Evolutionary conservation across 805 yeast species (phyloP), one percentile per base, ranked within the genome.

Genomic region (Barnettozyma siamensis): DNA sequence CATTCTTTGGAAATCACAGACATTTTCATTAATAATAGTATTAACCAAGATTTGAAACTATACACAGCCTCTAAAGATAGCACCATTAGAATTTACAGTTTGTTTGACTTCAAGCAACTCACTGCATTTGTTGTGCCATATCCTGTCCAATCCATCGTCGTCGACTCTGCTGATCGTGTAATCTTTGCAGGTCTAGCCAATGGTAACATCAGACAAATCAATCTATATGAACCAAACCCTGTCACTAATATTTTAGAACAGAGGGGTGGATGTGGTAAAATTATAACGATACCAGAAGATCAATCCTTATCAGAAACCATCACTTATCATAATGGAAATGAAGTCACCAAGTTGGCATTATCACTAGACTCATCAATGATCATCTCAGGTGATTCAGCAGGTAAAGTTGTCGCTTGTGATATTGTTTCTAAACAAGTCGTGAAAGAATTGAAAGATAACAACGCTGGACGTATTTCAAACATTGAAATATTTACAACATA

Each of bases 101-200:
- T 86, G 33, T 51, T 27, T 3, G 45, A 35, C 16, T 48, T 44
- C 31, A 65, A 69, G 26, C 63, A 83, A 28, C 59, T 84, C 16
- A 72, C 88, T 8, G 87, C 96, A 0, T 80, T 86, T 55, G 80
- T 88, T n/a, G 61, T 83, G 20, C 75, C 81, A 4, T 55, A 62
- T 16, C 72, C 83, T 0, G 72, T 86, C 10, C 70, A 72, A 20
- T 64, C 82, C 16, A 41, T 91, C 6, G 70, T 77, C 0, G 64
- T 75, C 6, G 98, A 91, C 59, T 88, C 94, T 1, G 87, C 89
- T 0, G 86, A 80, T 53, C 69, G 98, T 51, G 71, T 78, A 2
- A 43, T 85, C 1, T 91, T 83, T 56, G 75, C 74, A 7, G 97
- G 96, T 2, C 62, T 83, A 13, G 53, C 63, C 2, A 71, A 76